Percentiles rank a stretch among this genome's conserved stretches.
These are phyloP conservation scores for Lentinula guzmanii DNA, from an alignment of 768 basidiomycete species.

Conservation along the genomic window DNA sequence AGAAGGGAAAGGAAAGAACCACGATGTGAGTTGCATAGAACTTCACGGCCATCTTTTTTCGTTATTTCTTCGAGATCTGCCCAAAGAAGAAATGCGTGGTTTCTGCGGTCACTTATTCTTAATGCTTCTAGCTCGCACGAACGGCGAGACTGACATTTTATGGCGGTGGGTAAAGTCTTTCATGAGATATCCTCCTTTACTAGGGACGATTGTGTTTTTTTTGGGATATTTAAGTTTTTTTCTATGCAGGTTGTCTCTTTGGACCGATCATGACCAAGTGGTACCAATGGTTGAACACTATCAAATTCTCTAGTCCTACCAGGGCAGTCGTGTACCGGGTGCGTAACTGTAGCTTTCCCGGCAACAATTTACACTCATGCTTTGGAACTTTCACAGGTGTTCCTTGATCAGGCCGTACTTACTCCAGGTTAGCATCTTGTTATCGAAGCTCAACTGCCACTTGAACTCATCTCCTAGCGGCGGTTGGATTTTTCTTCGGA, in stretches of 20 bases:
- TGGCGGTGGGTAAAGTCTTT: constrained; percentile 43
- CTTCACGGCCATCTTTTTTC: neutral
- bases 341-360: constrained; percentile 12
- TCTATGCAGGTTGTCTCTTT: constrained; percentile 54
- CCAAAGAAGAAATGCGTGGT: neutral
- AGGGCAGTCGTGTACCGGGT: constrained; percentile 60
- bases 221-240: neutral
- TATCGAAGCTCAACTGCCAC: neutral
- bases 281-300: constrained; percentile 66
- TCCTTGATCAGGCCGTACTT: constrained; percentile 73
- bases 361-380: neutral
- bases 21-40: constrained; percentile 56
- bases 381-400: constrained; percentile 41
- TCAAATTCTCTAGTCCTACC: constrained; percentile 60
- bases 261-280: constrained; percentile 80
- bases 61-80: neutral
- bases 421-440: constrained; percentile 51
- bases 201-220: neutral
- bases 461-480: constrained; percentile 22
- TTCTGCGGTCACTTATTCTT: neutral
- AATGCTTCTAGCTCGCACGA: constrained; percentile 37
- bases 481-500: constrained; percentile 38
- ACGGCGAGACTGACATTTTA: constrained; percentile 66
- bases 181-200: neutral
- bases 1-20: constrained; percentile 62